Percentiles rank a stretch among this genome's conserved stretches.
phyloP scores from a whole-genome alignment of 495 filamentous ascomycete species.

The Clavariopsis aquatica region DNA sequence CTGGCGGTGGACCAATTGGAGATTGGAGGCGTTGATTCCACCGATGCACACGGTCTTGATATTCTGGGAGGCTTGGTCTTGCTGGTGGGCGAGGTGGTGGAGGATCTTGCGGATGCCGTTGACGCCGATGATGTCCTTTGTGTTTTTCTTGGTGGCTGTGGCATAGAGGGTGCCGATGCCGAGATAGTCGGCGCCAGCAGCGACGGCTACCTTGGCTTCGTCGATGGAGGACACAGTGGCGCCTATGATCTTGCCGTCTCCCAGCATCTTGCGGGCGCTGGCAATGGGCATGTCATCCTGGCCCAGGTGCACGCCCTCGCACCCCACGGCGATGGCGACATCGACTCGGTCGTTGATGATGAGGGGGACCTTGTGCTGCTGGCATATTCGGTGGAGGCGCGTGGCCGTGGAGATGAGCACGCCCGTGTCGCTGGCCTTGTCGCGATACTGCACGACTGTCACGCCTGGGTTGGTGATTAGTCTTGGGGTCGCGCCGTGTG shows the following conservation, averaged over 20 bases:
- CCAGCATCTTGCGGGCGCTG: slow-evolving; percentile 70
- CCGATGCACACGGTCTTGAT: slow-evolving; percentile 73
- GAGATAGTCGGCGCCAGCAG: slow-evolving; percentile 79
- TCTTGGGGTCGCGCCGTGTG: neutral
- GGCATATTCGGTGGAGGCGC: slow-evolving; percentile 68
- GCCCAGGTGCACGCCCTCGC: slow-evolving; percentile 90
- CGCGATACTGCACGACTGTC: slow-evolving; percentile 85
- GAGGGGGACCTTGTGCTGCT: slow-evolving; percentile 69
- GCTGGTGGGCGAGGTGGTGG: slow-evolving; percentile 51
- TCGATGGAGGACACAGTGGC: slow-evolving; percentile 70
- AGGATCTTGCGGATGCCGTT: slow-evolving; percentile 75
- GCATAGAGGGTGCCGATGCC: slow-evolving; percentile 70
- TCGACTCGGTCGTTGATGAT: slow-evolving; percentile 96
- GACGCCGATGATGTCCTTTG: slow-evolving; percentile 78
- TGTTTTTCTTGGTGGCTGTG: slow-evolving; percentile 71
- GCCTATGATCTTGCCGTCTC: slow-evolving; percentile 67
- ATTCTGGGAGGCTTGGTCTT: neutral
- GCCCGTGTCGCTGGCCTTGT: slow-evolving; percentile 80
- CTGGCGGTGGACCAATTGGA: slow-evolving; percentile 64
- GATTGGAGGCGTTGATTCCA: slow-evolving; percentile 78
- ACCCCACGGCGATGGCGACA: slow-evolving; percentile 80
- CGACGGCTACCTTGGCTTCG: slow-evolving; percentile 66
- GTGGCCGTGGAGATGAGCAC: slow-evolving; percentile 69
- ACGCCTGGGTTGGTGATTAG: slow-evolving; percentile 55
- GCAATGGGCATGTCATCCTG: slow-evolving; percentile 84